Base-by-base conservation (phyloP, 2,329 filamentous ascomycete species). In the Tolypocladium endophyticum region DNA sequence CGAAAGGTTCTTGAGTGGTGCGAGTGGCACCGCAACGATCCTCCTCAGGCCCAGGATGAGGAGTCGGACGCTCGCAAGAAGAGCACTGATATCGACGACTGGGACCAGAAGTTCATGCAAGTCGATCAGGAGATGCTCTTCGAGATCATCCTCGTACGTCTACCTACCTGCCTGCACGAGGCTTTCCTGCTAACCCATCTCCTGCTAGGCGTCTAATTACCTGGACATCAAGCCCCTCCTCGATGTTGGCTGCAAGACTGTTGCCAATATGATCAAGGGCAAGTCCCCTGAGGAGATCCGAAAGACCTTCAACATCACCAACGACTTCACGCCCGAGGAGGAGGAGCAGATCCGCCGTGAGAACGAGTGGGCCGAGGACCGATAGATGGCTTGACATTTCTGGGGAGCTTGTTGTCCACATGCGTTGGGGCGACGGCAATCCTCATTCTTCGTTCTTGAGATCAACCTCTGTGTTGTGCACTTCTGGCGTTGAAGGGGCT, bases 231-330 rank as follows among this genome's bases (percentile, higher is more conserved):
- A 97, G 84, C 89, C 92, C 1, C 88, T 99, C 1, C 87, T 99
- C 35, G 94, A 99, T 65, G 93, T 97, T 61, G 94, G 94, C 63
- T 99, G 94, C 86, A 99, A 99, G 85, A 99, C 94, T 0, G 94
- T 99, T 20, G 94, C 94, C 63, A 99, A 99, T 79, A 99, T 99
- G 94, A 99, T 99, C 82, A 99, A 99, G 89, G 94, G 94, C 79
- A 99, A 99, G 83, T 96, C 92, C 0, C 94, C 94, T 3, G 94
- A 99, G 74, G 94, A 99, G 80, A 99, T 99, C 70, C 90, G 94
- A 57, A 99, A 97, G 83, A 99, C 94, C 0, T 99, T 99, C 81
- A 99, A 99, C 79, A 99, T 99, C 71, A 94, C 95, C 70, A 99
- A 99, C 70, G 94, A 99, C 75, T 99, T 99, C 79, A 97, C 94